Percentiles rank a stretch among this genome's conserved stretches.
Evolutionary conservation across 1,139 yeast species (phyloP).

Genomic region (Pichia sp.): DNA sequence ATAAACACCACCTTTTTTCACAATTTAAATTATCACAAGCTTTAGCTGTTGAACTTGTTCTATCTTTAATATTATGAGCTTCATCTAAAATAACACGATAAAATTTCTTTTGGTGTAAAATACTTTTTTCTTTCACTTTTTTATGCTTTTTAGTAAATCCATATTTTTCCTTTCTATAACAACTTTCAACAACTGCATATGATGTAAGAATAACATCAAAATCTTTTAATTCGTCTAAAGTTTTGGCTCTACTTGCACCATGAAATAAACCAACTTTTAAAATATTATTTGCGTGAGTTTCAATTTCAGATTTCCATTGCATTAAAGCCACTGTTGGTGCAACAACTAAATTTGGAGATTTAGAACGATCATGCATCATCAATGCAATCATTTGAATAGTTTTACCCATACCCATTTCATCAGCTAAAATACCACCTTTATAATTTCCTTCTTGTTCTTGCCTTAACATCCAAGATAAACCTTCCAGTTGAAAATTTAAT

Average conservation of each 20-base stretch:
- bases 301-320: constrained; percentile 96
- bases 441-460: constrained; percentile 83
- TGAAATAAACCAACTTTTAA: constrained; percentile 70
- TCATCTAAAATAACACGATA: constrained; percentile 91
- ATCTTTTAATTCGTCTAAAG: constrained; percentile 48
- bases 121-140: constrained; percentile 66
- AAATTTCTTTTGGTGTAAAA: constrained; percentile 68
- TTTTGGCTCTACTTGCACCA: constrained; percentile 69
- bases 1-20: constrained; percentile 77
- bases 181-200: constrained; percentile 85
- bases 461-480: constrained; percentile 76
- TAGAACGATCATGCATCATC: constrained; percentile 59
- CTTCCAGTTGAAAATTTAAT: constrained; percentile 89
- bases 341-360: constrained; percentile 77
- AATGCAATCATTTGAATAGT: constrained; percentile 92
- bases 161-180: constrained; percentile 69
- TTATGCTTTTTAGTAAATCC: constrained; percentile 75
- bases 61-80: constrained; percentile 94
- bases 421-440: constrained; percentile 92
- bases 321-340: constrained; percentile 97
- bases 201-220: constrained; percentile 87
- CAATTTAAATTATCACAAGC: constrained; percentile 76
- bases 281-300: constrained; percentile 66
- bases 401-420: constrained; percentile 99
- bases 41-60: constrained; percentile 87